Conservation (phyloP, 2,329 filamentous ascomycete genomes). For the Microdochium nivale region DNA sequence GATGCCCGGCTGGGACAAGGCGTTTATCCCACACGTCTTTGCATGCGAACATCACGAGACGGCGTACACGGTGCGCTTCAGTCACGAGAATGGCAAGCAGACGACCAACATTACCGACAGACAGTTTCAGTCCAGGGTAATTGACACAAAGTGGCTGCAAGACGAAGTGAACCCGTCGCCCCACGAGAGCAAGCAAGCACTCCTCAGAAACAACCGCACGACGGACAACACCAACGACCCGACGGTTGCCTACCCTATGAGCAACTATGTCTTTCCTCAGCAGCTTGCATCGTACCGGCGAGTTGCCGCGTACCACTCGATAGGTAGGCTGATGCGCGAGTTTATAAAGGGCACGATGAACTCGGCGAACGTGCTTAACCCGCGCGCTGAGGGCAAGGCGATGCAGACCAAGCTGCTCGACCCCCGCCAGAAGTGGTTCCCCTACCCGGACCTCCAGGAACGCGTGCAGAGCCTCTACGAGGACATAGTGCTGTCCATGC, state of each 20-base stretch:
- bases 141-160: slow-evolving; percentile 23
- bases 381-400: slow-evolving; percentile 22
- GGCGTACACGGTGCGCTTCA: slow-evolving; percentile 24
- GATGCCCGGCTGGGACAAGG: slow-evolving; percentile 17
- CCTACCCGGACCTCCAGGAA: slow-evolving; percentile 15
- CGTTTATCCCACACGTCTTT: slow-evolving; percentile 24
- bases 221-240: slow-evolving; percentile 28
- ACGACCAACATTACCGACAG: slow-evolving; percentile 13
- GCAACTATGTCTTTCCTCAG: slow-evolving; percentile 20
- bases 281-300: slow-evolving; percentile 20
- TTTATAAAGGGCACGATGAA: slow-evolving; percentile 23
- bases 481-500: slow-evolving; percentile 25
- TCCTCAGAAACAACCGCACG: slow-evolving; percentile 2
- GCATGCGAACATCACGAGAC: slow-evolving; percentile 29
- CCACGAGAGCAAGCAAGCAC: neutral
- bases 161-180: slow-evolving; percentile 4
- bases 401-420: slow-evolving; percentile 33
- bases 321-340: slow-evolving; percentile 22
- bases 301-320: slow-evolving; percentile 23
- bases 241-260: slow-evolving; percentile 19
- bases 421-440: slow-evolving; percentile 21
- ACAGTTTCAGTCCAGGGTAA: slow-evolving; percentile 17
- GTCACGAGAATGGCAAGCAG: slow-evolving; percentile 21
- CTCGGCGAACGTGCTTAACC: slow-evolving; percentile 12
- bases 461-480: slow-evolving; percentile 24